These are phyloP conservation scores for Hypoxylon sp. DNA, from an alignment of 2,329 filamentous ascomycete species.

Conservation along the genomic window DNA sequence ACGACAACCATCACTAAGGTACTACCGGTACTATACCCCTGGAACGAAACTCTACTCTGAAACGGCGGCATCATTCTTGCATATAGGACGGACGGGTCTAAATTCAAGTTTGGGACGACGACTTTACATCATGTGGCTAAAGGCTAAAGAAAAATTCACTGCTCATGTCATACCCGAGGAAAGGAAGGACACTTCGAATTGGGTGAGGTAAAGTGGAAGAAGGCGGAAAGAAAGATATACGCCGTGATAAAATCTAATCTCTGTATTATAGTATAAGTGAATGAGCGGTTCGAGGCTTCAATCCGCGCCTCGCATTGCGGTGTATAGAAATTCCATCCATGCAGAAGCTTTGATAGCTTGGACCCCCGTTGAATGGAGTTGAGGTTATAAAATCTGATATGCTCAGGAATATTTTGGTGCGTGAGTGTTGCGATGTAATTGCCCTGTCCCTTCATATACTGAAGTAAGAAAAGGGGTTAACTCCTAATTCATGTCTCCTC, in stretches of 20 bases:
- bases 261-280: constrained; percentile 48
- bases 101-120: constrained; percentile 15
- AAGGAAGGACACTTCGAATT: constrained; percentile 1
- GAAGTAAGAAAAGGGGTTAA: neutral
- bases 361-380: neutral
- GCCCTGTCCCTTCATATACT: neutral
- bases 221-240: constrained; percentile 10
- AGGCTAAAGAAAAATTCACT: constrained; percentile 22
- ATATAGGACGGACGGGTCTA: constrained; percentile 32
- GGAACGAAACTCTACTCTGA: constrained; percentile 42
- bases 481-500: neutral
- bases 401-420: neutral
- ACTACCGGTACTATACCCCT: constrained; percentile 19
- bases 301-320: constrained; percentile 23
- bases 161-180: constrained; percentile 18
- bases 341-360: neutral
- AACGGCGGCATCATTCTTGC: constrained; percentile 29
- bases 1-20: constrained; percentile 1
- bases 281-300: constrained; percentile 18
- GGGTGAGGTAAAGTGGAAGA: neutral
- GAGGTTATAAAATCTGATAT: neutral
- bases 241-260: constrained; percentile 42
- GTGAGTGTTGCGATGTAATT: neutral
- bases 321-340: constrained; percentile 35
- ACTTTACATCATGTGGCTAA: constrained; percentile 3